phyloP scores from a whole-genome alignment of 805 yeast species.

The Maudiozyma bulderi region DNA sequence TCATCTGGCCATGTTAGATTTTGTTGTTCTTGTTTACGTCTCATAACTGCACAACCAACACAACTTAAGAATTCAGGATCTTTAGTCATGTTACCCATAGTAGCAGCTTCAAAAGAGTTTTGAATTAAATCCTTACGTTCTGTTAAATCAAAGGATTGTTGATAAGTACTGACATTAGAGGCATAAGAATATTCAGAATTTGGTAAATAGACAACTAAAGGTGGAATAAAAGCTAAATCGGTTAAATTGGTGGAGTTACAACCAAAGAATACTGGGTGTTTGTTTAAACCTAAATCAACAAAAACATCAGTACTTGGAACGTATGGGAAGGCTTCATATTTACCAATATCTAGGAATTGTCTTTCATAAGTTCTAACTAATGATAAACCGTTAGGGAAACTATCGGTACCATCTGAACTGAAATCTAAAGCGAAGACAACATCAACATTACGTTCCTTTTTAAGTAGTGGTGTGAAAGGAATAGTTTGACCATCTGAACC shows the following conservation, averaged over 20 bases:
- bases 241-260: constrained; percentile 62
- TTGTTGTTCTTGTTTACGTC: constrained; percentile 64
- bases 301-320: constrained; percentile 65
- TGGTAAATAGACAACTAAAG: constrained; percentile 66
- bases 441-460: constrained; percentile 49
- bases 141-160: constrained; percentile 48
- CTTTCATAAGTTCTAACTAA: constrained; percentile 46
- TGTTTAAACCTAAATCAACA: constrained; percentile 47
- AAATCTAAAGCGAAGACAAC: constrained; percentile 56
- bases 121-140: constrained; percentile 51
- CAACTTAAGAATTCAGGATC: constrained; percentile 65
- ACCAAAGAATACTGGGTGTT: constrained; percentile 73
- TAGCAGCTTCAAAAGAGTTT: constrained; percentile 65
- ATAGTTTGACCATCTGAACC: constrained; percentile 59
- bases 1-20: constrained; percentile 51
- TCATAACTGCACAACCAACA: constrained; percentile 73
- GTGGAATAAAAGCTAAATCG: constrained; percentile 46
- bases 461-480: constrained; percentile 52
- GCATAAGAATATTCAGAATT: constrained; percentile 56
- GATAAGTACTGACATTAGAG: constrained; percentile 63
- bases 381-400: constrained; percentile 63
- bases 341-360: constrained; percentile 46
- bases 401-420: constrained; percentile 50
- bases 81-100: constrained; percentile 55
- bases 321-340: constrained; percentile 61